phyloP scores from a whole-genome alignment of 1,284 basidiomycete species.

The Retiboletus flavoniger region DNA sequence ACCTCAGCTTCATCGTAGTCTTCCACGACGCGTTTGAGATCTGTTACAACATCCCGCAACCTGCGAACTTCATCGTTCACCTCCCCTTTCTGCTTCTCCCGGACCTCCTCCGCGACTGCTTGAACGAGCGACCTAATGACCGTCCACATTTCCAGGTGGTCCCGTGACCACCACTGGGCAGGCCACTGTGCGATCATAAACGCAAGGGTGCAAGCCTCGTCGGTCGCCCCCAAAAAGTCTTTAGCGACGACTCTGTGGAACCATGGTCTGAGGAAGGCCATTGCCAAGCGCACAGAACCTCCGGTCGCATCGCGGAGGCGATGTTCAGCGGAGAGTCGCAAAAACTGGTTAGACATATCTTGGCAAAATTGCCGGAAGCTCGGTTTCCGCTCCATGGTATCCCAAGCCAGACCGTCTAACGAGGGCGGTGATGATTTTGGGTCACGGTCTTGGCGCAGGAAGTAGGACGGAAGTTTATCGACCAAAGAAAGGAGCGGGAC shows the following conservation, averaged over 20 bases:
- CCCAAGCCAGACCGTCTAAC: conserved; percentile 56
- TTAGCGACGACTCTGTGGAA: conserved; percentile 52
- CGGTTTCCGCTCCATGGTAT: conserved; percentile 55
- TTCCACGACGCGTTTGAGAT: conserved; percentile 46
- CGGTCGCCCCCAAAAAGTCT: conserved; percentile 50
- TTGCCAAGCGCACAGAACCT: conserved; percentile 62
- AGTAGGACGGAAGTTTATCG: conserved; percentile 67
- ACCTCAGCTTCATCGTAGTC: conserved; percentile 33
- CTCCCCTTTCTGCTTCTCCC: conserved; percentile 46
- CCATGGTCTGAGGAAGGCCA: conserved; percentile 66
- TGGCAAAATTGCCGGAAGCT: conserved; percentile 70
- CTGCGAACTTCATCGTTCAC: conserved; percentile 42
- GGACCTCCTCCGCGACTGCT: conserved; percentile 62
- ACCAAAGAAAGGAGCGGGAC: conserved; percentile 63
- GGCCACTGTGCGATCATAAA: conserved; percentile 68
- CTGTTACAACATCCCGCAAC: conserved; percentile 50
- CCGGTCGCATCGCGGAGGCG: conserved; percentile 63
- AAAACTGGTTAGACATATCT: conserved; percentile 61
- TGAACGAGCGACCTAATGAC: conserved; percentile 56
- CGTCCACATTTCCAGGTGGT: conserved; percentile 57
- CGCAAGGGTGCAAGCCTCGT: conserved; percentile 52
- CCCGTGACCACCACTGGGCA: conserved; percentile 58
- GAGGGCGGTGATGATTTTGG: conserved; percentile 38
- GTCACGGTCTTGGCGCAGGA: conserved; percentile 45
- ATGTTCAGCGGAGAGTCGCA: conserved; percentile 50